These are phyloP conservation scores for Magnusiomyces fungicola DNA, from an alignment of 1,139 yeast species.

Conservation along the genomic window DNA sequence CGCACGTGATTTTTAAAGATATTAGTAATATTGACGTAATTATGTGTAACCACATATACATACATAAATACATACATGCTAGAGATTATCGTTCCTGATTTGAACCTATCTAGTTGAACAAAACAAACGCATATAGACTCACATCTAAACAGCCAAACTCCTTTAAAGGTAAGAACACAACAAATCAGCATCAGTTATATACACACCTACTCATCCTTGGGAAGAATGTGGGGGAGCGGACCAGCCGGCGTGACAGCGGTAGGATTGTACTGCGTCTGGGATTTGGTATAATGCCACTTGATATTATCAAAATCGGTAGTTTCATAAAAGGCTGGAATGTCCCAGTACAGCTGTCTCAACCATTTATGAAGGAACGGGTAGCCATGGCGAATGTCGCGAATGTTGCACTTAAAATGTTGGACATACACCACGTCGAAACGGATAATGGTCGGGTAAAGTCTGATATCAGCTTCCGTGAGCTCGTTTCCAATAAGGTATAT, in stretches of 20 bases:
- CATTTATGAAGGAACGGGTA: slow-evolving; percentile 75
- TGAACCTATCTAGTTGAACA: too few relatives aligned
- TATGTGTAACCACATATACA: too few relatives aligned
- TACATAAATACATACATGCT: too few relatives aligned
- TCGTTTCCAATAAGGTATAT: slow-evolving; percentile 52
- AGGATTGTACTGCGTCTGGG: slow-evolving; percentile 45
- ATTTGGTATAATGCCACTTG: neutral
- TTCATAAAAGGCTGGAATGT: slow-evolving; percentile 60
- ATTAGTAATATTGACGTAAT: too few relatives aligned
- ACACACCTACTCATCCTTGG: too few relatives aligned
- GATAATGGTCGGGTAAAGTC: slow-evolving; percentile 74
- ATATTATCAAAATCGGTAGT: slow-evolving; percentile 47
- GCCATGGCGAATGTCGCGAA: slow-evolving; percentile 71
- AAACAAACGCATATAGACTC: too few relatives aligned
- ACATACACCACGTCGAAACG: slow-evolving; percentile 89
- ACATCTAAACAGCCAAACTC: too few relatives aligned
- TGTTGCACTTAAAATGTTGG: slow-evolving; percentile 91
- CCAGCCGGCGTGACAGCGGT: slow-evolving; percentile 81
- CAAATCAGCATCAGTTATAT: too few relatives aligned
- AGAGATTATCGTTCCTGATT: too few relatives aligned
- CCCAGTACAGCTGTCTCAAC: slow-evolving; percentile 83
- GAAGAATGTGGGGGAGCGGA: slow-evolving; percentile 65
- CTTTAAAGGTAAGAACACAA: too few relatives aligned
- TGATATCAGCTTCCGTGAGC: slow-evolving; percentile 83
- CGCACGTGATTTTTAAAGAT: too few relatives aligned